These are phyloP conservation scores for Vigna trinervia DNA, from an alignment of 306 rosid species.

Conservation along the genomic window DNA sequence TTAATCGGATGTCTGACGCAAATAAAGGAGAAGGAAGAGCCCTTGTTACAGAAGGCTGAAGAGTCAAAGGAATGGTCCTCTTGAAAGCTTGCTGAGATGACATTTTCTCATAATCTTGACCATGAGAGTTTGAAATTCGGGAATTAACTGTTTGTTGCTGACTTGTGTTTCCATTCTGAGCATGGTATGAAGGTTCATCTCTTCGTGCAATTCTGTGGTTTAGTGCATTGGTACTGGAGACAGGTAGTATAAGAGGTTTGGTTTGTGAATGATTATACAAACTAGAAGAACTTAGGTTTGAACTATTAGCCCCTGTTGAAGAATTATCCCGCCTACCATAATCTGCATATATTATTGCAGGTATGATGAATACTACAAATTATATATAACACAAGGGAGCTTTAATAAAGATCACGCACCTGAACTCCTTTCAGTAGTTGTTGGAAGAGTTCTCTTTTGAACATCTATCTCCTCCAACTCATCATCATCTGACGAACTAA, in stretches of 20 bases:
- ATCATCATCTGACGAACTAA: slow-evolving; percentile 84
- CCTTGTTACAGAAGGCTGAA: slow-evolving; percentile 55
- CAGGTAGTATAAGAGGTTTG: slow-evolving; percentile 43
- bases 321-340: slow-evolving; percentile 45
- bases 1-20: slow-evolving; percentile 49
- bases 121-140: slow-evolving; percentile 51
- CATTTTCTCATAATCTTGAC: slow-evolving; percentile 59
- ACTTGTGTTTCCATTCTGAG: slow-evolving; percentile 57
- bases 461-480: slow-evolving; percentile 68
- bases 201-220: slow-evolving; percentile 43
- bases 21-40: slow-evolving; percentile 58
- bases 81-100: slow-evolving; percentile 72
- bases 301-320: slow-evolving; percentile 58
- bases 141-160: slow-evolving; percentile 53
- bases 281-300: slow-evolving; percentile 51
- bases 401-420: slow-evolving; percentile 56
- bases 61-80: slow-evolving; percentile 67
- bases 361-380: slow-evolving; percentile 6
- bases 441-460: slow-evolving; percentile 65
- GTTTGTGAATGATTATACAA: slow-evolving; percentile 49
- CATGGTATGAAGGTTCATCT: slow-evolving; percentile 44
- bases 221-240: slow-evolving; percentile 53
- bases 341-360: slow-evolving; percentile 57
- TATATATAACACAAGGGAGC: slow-evolving; percentile 12
- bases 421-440: slow-evolving; percentile 47